Percentiles rank a stretch among this genome's conserved stretches.
Evolutionary conservation across 2,329 filamentous ascomycete genomes (phyloP).

Genomic region (Pestalotiopsis fici): DNA sequence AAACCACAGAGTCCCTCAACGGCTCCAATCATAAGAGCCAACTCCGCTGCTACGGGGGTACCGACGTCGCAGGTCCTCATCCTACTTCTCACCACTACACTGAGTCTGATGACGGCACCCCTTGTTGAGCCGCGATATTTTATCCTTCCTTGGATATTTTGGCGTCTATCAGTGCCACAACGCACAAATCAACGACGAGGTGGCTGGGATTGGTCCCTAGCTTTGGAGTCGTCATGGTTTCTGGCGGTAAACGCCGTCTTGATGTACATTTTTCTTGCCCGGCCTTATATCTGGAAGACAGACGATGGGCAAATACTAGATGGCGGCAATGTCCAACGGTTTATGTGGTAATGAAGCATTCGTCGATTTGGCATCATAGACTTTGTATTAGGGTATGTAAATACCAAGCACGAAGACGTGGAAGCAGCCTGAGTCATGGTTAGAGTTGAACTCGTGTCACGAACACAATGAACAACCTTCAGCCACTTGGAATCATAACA

Average conservation of each 20-base stretch:
- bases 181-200: conserved; percentile 11
- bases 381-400: not conserved
- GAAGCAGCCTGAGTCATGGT: not conserved
- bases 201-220: conserved; percentile 26
- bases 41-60: conserved; percentile 20
- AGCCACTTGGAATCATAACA: not conserved
- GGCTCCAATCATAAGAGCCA: conserved; percentile 16
- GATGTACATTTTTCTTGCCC: conserved; percentile 70
- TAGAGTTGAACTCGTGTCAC: not conserved
- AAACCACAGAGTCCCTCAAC: not conserved
- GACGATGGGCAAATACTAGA: conserved; percentile 54
- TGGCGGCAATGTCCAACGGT: conserved; percentile 65
- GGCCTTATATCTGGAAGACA: conserved; percentile 66
- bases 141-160: conserved; percentile 92
- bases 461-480: not conserved
- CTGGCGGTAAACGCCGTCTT: conserved; percentile 64
- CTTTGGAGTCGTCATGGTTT: conserved; percentile 70
- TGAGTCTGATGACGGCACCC: conserved; percentile 85
- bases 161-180: conserved; percentile 75
- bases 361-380: not conserved
- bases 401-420: not conserved
- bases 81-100: conserved; percentile 66
- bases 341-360: conserved; percentile 68
- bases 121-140: conserved; percentile 96
- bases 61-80: conserved; percentile 56